Evolutionary conservation across 2,329 filamentous ascomycete species (phyloP).

Genomic region (Thielaviopsis populi): DNA sequence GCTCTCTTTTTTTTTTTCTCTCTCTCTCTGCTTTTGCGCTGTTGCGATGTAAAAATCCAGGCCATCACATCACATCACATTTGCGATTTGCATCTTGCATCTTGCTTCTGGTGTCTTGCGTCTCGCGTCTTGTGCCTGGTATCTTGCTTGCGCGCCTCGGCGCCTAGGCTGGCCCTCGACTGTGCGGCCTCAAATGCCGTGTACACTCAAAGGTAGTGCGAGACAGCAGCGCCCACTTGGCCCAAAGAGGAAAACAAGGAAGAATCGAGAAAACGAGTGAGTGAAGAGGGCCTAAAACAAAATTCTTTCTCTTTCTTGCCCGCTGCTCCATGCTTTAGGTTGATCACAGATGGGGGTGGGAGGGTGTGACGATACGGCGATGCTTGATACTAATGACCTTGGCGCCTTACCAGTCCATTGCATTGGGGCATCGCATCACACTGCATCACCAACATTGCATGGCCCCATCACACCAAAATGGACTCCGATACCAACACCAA

Average conservation of each 20-base stretch:
- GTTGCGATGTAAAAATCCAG: not conserved
- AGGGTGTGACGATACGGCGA: not conserved
- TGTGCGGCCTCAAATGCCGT: not conserved
- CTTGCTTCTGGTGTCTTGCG: too few relatives aligned
- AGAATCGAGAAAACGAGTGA: too few relatives aligned
- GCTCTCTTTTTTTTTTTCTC: too few relatives aligned
- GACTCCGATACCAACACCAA: too few relatives aligned
- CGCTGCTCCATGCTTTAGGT: not conserved
- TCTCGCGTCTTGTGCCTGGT: too few relatives aligned
- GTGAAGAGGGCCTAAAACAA: too few relatives aligned
- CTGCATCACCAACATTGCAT: not conserved
- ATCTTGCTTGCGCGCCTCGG: too few relatives aligned
- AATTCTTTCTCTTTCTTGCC: too few relatives aligned
- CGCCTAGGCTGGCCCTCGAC: not conserved
- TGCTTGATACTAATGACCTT: not conserved
- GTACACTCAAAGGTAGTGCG: not conserved
- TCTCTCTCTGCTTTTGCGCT: not conserved
- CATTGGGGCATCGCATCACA: not conserved
- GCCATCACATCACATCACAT: not conserved
- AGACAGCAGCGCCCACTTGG: too few relatives aligned
- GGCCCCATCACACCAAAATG: not conserved
- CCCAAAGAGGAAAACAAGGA: too few relatives aligned
- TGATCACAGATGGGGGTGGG: not conserved
- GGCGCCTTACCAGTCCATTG: conserved; percentile 1
- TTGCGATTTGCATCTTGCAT: not conserved